Base-by-base conservation (phyloP, 805 yeast species). In the Metschnikowia lunata region DNA sequence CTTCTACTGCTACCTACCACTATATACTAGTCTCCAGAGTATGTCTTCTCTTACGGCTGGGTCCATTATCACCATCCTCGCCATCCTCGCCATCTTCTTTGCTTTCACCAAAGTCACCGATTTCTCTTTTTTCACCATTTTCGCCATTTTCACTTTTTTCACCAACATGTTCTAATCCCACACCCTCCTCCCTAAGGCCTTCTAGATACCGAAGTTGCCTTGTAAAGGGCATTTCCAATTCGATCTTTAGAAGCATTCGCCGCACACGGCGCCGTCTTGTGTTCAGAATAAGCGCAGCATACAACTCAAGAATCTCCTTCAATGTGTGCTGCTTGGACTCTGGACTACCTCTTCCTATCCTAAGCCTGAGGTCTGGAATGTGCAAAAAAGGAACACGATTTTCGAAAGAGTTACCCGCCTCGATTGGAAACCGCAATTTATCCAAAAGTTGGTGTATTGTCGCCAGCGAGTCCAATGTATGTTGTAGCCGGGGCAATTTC, bases 321-420 rank as follows among this genome's bases (percentile, higher is more conserved):
- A 67, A 44, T 2, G 54, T 50, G 13, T 62, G 47, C 15, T 60
- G 59, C 15, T 55, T 47, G 4, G 64, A 44, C 44, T 63, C 60
- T 4, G 58, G 49, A 39, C 63, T 57, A 47, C 65, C 69, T 42
- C 68, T 71, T 1, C 67, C 47, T n/a, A 68, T 52, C n/a, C 42
- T 37, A 26, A 66, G 50, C 23, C 46, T 52, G 28, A 68, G 46
- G 45, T 66, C 66, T 2, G 67, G 64, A 9, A 66, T 43, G 7
- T 47, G 15, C 13, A 31, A 12, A n/a, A 13, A 11, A 12, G 31
- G 31, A 10, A 29, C 31, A 10, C n/a, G 6, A 4, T 11, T 10
- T 12, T 12, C 11, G n/a, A 29, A 10, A 10, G n/a, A 12, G n/a
- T 10, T 10, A 3, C 6, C 31, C 11, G n/a, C 11, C n/a, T 29